A percentile compares a stretch with the other conserved stretches of the same genome.
Conservation (phyloP, 1,284 basidiomycete species). For the Ganoderma leucocontextum region DNA sequence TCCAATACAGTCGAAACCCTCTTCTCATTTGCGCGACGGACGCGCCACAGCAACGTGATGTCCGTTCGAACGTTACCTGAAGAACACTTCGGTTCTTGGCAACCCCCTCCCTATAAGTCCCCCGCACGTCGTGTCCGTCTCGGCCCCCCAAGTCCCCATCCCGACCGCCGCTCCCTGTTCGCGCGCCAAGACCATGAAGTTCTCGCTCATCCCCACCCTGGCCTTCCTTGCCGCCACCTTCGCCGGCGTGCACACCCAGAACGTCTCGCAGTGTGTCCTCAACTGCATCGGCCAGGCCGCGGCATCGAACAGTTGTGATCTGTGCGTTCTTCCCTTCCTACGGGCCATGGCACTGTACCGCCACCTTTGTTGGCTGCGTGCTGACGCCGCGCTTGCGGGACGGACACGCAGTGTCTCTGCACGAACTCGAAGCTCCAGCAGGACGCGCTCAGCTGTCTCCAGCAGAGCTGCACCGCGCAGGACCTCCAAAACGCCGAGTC, state of each 20-base stretch:
- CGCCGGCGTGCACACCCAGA: neutral
- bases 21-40: neutral
- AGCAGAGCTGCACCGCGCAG: conserved; percentile 10
- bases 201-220: neutral
- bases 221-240: neutral
- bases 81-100: too few species aligned
- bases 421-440: conserved; percentile 8
- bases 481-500: conserved; percentile 9
- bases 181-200: neutral
- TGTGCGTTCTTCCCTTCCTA: neutral
- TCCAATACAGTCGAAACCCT: neutral
- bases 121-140: neutral
- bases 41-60: neutral
- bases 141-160: neutral
- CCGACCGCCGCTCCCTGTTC: neutral
- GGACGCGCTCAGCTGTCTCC: neutral
- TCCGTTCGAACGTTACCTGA: neutral
- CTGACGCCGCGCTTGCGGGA: neutral
- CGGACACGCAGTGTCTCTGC: neutral
- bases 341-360: neutral
- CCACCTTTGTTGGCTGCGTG: too few species aligned
- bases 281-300: conserved; percentile 8
- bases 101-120: neutral
- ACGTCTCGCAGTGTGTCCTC: conserved; percentile 1
- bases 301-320: neutral